These are phyloP conservation scores for Heimioporus sp. DNA, from an alignment of 768 basidiomycete genomes.

Conservation along the genomic window DNA sequence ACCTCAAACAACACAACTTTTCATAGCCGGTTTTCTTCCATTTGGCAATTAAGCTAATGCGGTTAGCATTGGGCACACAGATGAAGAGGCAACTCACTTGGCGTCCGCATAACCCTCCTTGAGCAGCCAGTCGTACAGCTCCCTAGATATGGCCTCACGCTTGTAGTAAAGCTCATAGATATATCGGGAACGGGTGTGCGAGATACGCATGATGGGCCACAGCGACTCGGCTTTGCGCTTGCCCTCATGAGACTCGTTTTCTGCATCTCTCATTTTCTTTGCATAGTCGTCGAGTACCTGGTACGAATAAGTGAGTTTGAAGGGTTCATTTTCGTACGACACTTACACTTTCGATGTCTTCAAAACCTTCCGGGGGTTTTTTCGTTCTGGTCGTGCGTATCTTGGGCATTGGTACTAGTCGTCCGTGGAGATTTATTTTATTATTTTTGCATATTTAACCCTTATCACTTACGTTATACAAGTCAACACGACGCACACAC, in stretches of 20 bases:
- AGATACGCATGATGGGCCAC: constrained; percentile 99
- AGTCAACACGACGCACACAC: constrained; percentile 12
- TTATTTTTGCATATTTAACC: background rate
- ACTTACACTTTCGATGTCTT: constrained; percentile 83
- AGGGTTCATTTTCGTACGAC: background rate
- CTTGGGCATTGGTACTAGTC: constrained; percentile 69
- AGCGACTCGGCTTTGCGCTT: constrained; percentile 91
- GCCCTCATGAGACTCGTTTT: constrained; percentile 98
- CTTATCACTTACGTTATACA: constrained; percentile 20
- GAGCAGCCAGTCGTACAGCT: constrained; percentile 96
- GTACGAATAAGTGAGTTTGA: constrained; percentile 4
- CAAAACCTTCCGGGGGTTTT: constrained; percentile 91
- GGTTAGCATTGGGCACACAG: constrained; percentile 4
- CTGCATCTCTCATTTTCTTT: constrained; percentile 98
- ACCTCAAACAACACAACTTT: constrained; percentile 94
- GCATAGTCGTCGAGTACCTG: constrained; percentile 97
- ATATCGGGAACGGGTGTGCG: constrained; percentile 93
- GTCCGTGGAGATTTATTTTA: constrained; percentile 17
- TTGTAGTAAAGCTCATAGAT: constrained; percentile 99
- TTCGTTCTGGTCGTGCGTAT: constrained; percentile 92
- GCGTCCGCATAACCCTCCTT: constrained; percentile 97
- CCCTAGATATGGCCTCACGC: constrained; percentile 89
- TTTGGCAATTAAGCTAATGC: constrained; percentile 85
- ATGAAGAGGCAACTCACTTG: constrained; percentile 59
- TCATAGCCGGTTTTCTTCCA: constrained; percentile 99